Evolutionary conservation across 129 eudicot genomes (phyloP).

Genomic region (Flaveria linearis): DNA sequence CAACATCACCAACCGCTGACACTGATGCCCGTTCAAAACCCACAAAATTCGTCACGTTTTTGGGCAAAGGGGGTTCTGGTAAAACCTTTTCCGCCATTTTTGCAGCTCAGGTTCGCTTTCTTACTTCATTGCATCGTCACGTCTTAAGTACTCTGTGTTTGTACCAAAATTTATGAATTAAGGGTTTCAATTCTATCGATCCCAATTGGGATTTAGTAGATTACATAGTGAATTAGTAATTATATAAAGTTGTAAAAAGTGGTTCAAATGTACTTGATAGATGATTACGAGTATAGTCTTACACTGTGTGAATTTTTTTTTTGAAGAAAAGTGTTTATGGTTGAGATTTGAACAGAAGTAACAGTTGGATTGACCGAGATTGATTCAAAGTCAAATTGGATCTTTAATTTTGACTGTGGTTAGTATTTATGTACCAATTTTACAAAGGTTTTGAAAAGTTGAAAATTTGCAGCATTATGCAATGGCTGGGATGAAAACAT

Average conservation of each 20-base stretch:
- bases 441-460: not conserved
- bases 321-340: conserved; percentile 6
- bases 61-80: conserved; percentile 99
- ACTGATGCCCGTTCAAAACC: conserved; percentile 39
- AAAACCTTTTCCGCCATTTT: conserved; percentile 86
- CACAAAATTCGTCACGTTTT: conserved; percentile 73
- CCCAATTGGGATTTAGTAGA: conserved; percentile 10
- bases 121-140: not conserved
- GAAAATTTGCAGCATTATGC: conserved; percentile 72
- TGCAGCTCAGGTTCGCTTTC: conserved; percentile 81
- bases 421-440: not conserved
- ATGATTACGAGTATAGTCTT: not conserved
- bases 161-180: not conserved
- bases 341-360: not conserved
- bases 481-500: conserved; percentile 68
- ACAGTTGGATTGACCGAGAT: not conserved
- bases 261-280: not conserved
- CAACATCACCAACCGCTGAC: conserved; percentile 23
- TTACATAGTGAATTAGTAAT: no score
- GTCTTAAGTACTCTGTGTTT: not conserved
- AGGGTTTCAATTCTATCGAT: not conserved
- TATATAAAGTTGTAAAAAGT: no score
- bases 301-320: not conserved
- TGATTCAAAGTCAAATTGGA: not conserved
- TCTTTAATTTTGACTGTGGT: not conserved